These are phyloP conservation scores for Starmerella vitae DNA, from an alignment of 805 yeast species.

Conservation along the genomic window DNA sequence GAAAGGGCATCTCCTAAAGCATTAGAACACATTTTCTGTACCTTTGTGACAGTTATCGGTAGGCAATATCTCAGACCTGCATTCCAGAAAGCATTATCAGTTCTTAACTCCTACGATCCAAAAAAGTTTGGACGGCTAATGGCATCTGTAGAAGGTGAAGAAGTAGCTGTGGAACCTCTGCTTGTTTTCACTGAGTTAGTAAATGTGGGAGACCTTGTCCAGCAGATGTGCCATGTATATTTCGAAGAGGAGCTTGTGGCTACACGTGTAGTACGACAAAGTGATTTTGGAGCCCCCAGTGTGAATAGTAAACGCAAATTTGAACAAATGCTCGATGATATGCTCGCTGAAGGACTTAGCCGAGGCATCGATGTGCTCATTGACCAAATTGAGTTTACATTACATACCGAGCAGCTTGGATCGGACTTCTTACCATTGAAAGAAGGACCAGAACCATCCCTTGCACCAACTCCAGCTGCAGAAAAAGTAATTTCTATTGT, in stretches of 20 bases:
- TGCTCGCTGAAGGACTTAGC: conserved; percentile 84
- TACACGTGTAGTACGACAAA: conserved; percentile 48
- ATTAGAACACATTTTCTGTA: conserved; percentile 53
- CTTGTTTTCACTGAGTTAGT: conserved; percentile 80
- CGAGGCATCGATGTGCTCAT: conserved; percentile 83
- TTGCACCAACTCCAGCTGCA: conserved; percentile 51
- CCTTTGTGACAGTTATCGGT: conserved; percentile 49
- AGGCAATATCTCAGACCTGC: conserved; percentile 71
- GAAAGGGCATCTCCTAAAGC: conserved; percentile 32
- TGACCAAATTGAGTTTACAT: conserved; percentile 59
- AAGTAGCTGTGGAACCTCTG: conserved; percentile 55
- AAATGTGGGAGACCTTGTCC: conserved; percentile 80
- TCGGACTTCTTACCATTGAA: conserved; percentile 48
- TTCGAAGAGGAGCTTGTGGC: conserved; percentile 66
- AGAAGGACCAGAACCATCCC: neutral
- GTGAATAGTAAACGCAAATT: conserved; percentile 67
- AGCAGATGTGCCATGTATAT: conserved; percentile 83
- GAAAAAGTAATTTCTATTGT: conserved; percentile 46
- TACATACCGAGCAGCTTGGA: conserved; percentile 41
- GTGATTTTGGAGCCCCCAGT: conserved; percentile 66
- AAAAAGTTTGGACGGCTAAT: conserved; percentile 26
- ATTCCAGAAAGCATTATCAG: conserved; percentile 62
- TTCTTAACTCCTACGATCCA: conserved; percentile 62
- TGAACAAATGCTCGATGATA: conserved; percentile 70
- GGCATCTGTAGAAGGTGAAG: conserved; percentile 13